phyloP scores from a whole-genome alignment of 2,329 filamentous ascomycete species.

The Penicillium sp. region DNA sequence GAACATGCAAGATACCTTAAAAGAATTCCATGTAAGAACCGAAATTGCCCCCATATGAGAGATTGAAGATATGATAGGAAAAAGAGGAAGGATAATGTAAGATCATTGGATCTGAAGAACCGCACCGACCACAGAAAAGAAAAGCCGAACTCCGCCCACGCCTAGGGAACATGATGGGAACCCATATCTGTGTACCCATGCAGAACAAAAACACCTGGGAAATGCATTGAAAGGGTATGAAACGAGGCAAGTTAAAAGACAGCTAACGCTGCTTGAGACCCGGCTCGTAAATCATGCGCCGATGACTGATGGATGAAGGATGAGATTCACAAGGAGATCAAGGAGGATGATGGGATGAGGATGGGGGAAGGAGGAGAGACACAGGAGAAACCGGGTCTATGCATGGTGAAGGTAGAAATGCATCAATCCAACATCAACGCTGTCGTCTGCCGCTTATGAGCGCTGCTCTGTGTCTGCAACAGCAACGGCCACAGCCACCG shows the following conservation, averaged over 20 bases:
- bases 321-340: constrained; percentile 19
- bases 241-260: neutral
- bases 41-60: constrained; percentile 4
- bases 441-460: neutral
- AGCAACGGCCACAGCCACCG: constrained; percentile 50
- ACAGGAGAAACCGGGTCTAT: constrained; percentile 11
- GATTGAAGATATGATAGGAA: neutral
- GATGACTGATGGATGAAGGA: constrained; percentile 13
- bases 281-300: constrained; percentile 14
- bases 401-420: constrained; percentile 9
- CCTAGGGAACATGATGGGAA: neutral
- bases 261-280: constrained; percentile 8
- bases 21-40: neutral
- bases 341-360: neutral
- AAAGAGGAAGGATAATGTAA: neutral
- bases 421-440: constrained; percentile 7
- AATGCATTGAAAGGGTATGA: constrained; percentile 14
- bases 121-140: neutral
- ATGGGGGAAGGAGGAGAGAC: neutral
- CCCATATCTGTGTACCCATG: constrained; percentile 9
- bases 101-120: constrained; percentile 6
- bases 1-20: neutral
- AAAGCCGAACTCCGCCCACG: constrained; percentile 17
- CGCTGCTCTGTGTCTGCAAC: constrained; percentile 32
- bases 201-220: constrained; percentile 18